These are phyloP conservation scores for Boletus sp. DNA, from an alignment of 768 basidiomycete species.

Conservation along the genomic window DNA sequence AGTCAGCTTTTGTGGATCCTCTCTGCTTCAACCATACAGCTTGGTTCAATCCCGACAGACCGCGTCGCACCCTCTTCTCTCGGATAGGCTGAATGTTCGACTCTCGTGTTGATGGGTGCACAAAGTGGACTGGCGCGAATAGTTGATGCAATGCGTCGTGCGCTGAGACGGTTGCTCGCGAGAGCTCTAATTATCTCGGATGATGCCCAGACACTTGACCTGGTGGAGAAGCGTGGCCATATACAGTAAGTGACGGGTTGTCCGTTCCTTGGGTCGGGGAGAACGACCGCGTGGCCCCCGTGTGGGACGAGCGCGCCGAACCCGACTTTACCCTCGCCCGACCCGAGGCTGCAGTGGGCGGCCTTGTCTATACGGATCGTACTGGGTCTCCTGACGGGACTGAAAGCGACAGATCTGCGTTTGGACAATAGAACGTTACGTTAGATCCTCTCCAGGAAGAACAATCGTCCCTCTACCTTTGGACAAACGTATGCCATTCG, in stretches of 20 bases:
- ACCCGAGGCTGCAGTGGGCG: conserved; percentile 5
- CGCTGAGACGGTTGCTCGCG: no score
- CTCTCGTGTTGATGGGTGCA: conserved; percentile 11
- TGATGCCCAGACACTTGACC: conserved; percentile 5
- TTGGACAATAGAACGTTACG: not conserved
- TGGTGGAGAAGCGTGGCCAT: conserved; percentile 11
- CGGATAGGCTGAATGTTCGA: conserved; percentile 9
- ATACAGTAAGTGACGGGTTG: conserved; percentile 7
- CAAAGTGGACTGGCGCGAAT: conserved; percentile 3
- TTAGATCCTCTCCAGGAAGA: not conserved
- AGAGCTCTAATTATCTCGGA: not conserved
- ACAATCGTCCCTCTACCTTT: not conserved
- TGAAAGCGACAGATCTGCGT: conserved; percentile 7
- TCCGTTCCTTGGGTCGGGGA: conserved; percentile 6
- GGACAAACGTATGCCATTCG: not conserved
- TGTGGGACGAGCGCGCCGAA: not conserved
- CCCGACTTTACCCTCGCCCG: conserved; percentile 1
- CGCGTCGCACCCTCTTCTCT: conserved; percentile 11
- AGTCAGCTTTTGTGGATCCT: not conserved
- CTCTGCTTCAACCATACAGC: conserved; percentile 9
- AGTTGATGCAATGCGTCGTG: not conserved
- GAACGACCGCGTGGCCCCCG: not conserved
- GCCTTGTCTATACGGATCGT: conserved; percentile 10
- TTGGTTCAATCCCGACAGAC: conserved; percentile 14
- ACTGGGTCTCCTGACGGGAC: not conserved